Conservation (phyloP, 1,284 basidiomycete species). For the Irpex sp. region DNA sequence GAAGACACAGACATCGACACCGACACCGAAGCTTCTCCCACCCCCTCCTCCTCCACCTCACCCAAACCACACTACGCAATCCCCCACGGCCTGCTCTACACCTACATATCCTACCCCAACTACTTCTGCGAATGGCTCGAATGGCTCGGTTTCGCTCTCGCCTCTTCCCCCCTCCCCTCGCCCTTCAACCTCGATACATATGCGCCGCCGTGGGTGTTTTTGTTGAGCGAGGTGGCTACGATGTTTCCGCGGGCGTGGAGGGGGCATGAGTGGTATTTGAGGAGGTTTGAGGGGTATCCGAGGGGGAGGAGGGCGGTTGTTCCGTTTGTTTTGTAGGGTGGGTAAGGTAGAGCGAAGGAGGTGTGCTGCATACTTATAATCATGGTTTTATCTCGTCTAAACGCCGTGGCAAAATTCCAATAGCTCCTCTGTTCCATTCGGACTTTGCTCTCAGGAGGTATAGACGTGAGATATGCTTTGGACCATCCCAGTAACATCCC, state of each 20-base stretch:
- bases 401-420: no score
- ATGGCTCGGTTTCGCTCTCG: conserved; percentile 78
- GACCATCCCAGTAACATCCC: no score
- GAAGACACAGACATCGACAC: neutral
- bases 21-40: no score
- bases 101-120: conserved; percentile 86
- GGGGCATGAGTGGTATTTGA: conserved; percentile 80
- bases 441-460: no score
- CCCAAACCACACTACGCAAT: conserved; percentile 70
- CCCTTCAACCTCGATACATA: conserved; percentile 24
- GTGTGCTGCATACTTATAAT: no score
- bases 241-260: conserved; percentile 81
- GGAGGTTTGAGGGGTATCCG: conserved; percentile 59
- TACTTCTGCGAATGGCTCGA: conserved; percentile 92
- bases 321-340: conserved; percentile 34
- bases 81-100: conserved; percentile 79
- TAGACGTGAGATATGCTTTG: no score
- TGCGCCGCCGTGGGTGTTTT: conserved; percentile 73
- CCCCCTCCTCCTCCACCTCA: no score
- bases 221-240: conserved; percentile 61
- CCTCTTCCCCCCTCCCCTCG: conserved; percentile 43
- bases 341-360: no score
- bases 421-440: no score
- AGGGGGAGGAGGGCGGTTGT: conserved; percentile 46
- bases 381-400: no score